phyloP scores from a whole-genome alignment of 73 alveolate species.

The Paraurostyla sp. region DNA sequence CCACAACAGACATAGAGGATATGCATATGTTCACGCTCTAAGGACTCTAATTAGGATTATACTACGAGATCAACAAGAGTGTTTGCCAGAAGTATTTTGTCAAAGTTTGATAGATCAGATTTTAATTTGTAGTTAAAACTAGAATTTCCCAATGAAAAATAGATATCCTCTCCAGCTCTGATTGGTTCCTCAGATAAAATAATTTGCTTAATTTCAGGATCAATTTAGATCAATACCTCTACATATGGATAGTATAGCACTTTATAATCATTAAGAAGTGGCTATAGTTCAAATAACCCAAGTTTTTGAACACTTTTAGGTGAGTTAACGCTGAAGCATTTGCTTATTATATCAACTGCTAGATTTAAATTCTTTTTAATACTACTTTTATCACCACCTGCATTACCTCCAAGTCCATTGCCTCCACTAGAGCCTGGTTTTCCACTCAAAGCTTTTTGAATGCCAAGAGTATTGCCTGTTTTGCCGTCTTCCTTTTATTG shows the following conservation, averaged over 20 bases:
- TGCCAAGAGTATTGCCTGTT: constrained; percentile 38
- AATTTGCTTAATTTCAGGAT: constrained; percentile 31
- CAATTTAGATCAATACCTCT: constrained; percentile 50
- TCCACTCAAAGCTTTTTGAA: constrained; percentile 13
- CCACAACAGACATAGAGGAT: constrained; percentile 54
- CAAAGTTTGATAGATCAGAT: constrained; percentile 53
- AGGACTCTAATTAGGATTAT: constrained; percentile 40
- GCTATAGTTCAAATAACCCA: constrained; percentile 66
- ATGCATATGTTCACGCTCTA: constrained; percentile 66
- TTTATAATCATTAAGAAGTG: constrained; percentile 61
- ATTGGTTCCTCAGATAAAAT: constrained; percentile 30
- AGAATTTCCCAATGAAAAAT: constrained; percentile 64
- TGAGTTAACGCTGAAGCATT: constrained; percentile 57
- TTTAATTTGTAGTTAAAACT: constrained; percentile 55
- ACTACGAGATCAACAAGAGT: constrained; percentile 55
- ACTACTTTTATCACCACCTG: constrained; percentile 54
- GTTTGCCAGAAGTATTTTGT: constrained; percentile 53
- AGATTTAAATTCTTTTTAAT: constrained; percentile 35
- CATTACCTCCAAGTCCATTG: no score
- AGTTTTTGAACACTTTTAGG: constrained; percentile 67
- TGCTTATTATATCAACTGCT: constrained; percentile 43
- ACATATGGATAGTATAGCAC: constrained; percentile 46
- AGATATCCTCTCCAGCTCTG: constrained; percentile 63
- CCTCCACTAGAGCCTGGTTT: constrained; percentile 3
- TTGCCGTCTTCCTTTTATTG: constrained; percentile 1